Base-by-base conservation (phyloP, 345 rosid species). In the Salix purpurea region DNA sequence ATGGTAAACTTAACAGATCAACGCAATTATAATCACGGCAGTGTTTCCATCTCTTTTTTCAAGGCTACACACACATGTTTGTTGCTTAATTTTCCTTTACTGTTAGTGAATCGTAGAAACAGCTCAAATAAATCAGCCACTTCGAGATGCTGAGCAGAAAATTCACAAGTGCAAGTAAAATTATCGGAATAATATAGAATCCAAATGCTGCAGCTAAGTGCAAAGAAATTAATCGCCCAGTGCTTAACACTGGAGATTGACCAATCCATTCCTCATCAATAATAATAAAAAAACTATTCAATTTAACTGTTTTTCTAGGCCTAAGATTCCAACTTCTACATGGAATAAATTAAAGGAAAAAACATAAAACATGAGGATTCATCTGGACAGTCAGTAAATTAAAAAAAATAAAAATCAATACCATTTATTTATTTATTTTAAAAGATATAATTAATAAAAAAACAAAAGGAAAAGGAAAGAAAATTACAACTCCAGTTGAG, bases 401-500 rank as follows among this genome's bases (percentile, higher is more conserved):
- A 4, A 11, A n/a, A 32, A 1, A 30, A 28, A 28, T 5, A 36
- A 30, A 34, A 18, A 23, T 28, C 37, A 21, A 58, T 6, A 58
- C 15, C 18, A 32, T 5, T 34, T 34, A 34, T 34, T 34, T 4
- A 34, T 34, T 34, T 34, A 34, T 34, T 34, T 34, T 4, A 30
- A 30, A 42, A 66, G 77, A 42, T 65, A 65, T 14, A 42, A 34
- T 3, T 2, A 34, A 34, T 42, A 67, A 2, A n/a, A 8, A 7
- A 36, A 72, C 10, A 15, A 7, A 65, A 6, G 46, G 36, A 32
- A 61, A 37, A 54, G n/a, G 54, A 52, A 28, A 78, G 71, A 48
- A 71, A 85, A 96, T 86, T 82, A 96, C 99, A 54, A 92, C 85
- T 72, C 99, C 99, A 65, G 82, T 65, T 19, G 94, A 74, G 14